Conservation (phyloP, 805 yeast genomes). For the Wickerhamiella allomyrinae region DNA sequence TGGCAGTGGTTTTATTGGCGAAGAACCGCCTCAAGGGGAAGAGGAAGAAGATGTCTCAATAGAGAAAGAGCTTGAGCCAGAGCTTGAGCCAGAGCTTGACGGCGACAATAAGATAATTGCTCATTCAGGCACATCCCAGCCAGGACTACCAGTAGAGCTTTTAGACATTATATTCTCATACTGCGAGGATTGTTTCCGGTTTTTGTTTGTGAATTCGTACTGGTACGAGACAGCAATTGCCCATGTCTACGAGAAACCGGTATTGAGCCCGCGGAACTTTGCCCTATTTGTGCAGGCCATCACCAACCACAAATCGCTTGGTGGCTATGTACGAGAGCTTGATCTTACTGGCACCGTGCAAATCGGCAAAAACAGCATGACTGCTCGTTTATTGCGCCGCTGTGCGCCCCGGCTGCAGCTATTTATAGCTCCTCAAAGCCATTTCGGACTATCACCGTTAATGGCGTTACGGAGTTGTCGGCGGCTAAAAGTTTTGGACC, state of each 20-base stretch:
- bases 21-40: conserved; percentile 20
- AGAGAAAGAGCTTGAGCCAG: too few relatives aligned
- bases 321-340: conserved; percentile 45
- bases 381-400: conserved; percentile 67
- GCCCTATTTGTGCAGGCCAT: conserved; percentile 56
- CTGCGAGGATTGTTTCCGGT: conserved; percentile 26
- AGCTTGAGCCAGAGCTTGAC: too few relatives aligned
- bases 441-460: conserved; percentile 84
- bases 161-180: conserved; percentile 28
- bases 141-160: conserved; percentile 36
- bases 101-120: conserved; percentile 13
- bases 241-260: conserved; percentile 49
- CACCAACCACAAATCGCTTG: conserved; percentile 31
- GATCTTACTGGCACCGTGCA: conserved; percentile 75
- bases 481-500: conserved; percentile 49
- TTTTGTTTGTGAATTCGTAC: conserved; percentile 43
- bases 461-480: conserved; percentile 64
- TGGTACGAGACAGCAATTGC: conserved; percentile 53
- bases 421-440: conserved; percentile 86
- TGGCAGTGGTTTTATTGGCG: conserved; percentile 22
- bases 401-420: conserved; percentile 49
- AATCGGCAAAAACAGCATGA: conserved; percentile 80
- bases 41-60: too few relatives aligned
- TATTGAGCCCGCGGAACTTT: conserved; percentile 53
- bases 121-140: conserved; percentile 7